A percentile compares a stretch with the other conserved stretches of the same genome.
Evolutionary conservation across 176 grass and related monocot genomes (phyloP).

Genomic region (Elymus sibiricus): DNA sequence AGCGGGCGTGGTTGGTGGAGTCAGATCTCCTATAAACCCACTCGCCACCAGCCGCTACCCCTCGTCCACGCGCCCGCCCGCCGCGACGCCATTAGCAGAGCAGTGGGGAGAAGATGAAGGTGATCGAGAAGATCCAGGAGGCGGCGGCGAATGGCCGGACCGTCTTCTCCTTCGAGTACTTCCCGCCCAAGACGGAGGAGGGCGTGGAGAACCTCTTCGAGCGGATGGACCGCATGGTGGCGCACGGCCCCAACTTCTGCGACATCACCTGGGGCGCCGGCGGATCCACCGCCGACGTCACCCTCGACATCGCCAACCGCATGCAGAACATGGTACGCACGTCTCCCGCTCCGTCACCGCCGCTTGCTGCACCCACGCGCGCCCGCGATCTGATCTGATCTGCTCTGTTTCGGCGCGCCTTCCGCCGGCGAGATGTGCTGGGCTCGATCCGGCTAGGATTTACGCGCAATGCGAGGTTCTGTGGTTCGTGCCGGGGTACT

Average conservation of each 20-base stretch:
- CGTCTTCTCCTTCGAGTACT: slow-evolving; percentile 91
- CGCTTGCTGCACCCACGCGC: background rate
- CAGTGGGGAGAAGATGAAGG: slow-evolving; percentile 61
- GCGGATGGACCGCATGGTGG: slow-evolving; percentile 89
- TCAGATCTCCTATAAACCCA: slow-evolving; percentile 46
- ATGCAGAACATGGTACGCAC: slow-evolving; percentile 87
- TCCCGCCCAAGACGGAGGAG: slow-evolving; percentile 86
- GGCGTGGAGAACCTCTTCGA: slow-evolving; percentile 92
- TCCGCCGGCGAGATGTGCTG: background rate
- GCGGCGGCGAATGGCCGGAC: slow-evolving; percentile 55
- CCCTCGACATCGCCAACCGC: slow-evolving; percentile 77
- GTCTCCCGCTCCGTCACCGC: background rate
- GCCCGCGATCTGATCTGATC: slow-evolving; percentile 39
- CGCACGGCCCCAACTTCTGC: slow-evolving; percentile 77
- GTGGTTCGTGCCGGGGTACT: background rate
- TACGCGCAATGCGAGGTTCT: background rate
- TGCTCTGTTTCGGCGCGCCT: background rate
- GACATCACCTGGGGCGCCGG: slow-evolving; percentile 97
- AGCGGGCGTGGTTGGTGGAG: slow-evolving; percentile 26
- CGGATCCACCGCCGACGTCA: slow-evolving; percentile 87
- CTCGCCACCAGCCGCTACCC: background rate
- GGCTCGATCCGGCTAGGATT: background rate
- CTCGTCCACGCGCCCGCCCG: background rate
- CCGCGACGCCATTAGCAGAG: slow-evolving; percentile 23
- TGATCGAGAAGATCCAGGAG: slow-evolving; percentile 70